Percentiles rank a stretch among this genome's conserved stretches.
Evolutionary conservation across 208 protist species (phyloP).

Genomic region (Acanthamoeba castellanii): DNA sequence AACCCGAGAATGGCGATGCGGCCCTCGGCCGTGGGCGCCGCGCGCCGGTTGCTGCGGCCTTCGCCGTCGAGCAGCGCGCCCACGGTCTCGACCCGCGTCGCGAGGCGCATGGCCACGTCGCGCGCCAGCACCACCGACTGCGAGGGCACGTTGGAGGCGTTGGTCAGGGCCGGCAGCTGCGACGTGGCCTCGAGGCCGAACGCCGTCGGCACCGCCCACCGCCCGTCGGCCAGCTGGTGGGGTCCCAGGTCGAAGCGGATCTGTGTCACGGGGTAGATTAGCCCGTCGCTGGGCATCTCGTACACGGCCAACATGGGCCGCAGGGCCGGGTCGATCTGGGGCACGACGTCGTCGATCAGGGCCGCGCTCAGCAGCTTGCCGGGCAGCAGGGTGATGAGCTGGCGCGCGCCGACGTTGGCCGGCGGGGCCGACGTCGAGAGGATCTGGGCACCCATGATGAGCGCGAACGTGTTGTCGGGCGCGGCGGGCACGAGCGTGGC

Average conservation of each 20-base stretch:
- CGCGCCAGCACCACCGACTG: neutral
- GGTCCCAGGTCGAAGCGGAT: constrained; percentile 29
- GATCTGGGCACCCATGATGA: constrained; percentile 20
- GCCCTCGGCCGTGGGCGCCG: neutral
- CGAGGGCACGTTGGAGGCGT: constrained; percentile 5
- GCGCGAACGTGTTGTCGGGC: constrained; percentile 53
- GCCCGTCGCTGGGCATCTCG: neutral
- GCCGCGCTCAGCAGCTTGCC: constrained; percentile 54
- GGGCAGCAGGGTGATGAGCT: neutral
- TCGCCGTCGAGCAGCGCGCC: neutral
- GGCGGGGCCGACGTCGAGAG: neutral
- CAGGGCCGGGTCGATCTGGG: neutral
- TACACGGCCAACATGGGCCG: constrained; percentile 27
- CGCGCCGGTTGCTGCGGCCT: neutral
- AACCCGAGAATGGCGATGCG: constrained; percentile 4
- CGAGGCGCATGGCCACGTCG: neutral
- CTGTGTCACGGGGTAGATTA: neutral
- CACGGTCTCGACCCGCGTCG: neutral
- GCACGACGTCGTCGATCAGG: neutral
- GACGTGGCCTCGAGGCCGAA: neutral
- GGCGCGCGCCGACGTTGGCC: neutral
- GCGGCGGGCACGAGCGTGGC: constrained; percentile 22
- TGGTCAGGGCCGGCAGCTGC: neutral
- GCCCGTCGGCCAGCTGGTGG: neutral
- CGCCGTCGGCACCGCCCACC: neutral